Evolutionary conservation across 208 protist species (phyloP).

Genomic region (Porcisia deanei): DNA sequence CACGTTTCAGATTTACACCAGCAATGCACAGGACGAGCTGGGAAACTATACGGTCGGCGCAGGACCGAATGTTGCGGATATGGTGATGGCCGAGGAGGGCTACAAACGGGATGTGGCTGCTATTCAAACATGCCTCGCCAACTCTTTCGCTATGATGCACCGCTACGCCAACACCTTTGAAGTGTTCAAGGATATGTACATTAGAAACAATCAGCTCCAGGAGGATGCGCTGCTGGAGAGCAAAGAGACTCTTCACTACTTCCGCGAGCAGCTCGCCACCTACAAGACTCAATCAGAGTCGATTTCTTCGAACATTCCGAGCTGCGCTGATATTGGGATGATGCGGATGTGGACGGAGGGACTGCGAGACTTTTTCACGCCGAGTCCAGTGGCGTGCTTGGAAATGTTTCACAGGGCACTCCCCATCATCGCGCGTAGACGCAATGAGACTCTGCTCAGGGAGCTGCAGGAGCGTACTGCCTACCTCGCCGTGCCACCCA

Average conservation of each 20-base stretch:
- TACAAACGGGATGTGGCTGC: conserved; percentile 79
- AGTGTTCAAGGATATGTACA: conserved; percentile 87
- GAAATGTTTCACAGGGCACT: conserved; percentile 88
- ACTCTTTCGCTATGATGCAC: conserved; percentile 80
- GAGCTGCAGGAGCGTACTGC: conserved; percentile 85
- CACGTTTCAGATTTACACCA: conserved; percentile 91
- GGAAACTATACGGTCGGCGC: conserved; percentile 50
- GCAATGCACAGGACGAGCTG: conserved; percentile 71
- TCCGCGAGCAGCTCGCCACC: conserved; percentile 76
- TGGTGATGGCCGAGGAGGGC: conserved; percentile 87
- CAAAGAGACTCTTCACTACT: conserved; percentile 83
- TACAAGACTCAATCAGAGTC: conserved; percentile 90
- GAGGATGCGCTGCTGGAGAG: conserved; percentile 52
- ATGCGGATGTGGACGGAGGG: conserved; percentile 80
- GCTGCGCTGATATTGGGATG: conserved; percentile 85
- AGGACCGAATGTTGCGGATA: conserved; percentile 89
- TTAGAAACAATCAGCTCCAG: conserved; percentile 82
- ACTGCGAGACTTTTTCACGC: conserved; percentile 91
- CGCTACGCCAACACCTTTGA: conserved; percentile 84
- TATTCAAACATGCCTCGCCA: conserved; percentile 72
- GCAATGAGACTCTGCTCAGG: conserved; percentile 88
- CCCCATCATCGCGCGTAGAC: conserved; percentile 85
- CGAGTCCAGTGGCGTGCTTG: conserved; percentile 90
- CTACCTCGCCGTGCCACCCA: conserved; percentile 80
- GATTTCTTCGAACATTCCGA: conserved; percentile 88